These are phyloP conservation scores for Porogramme epimiltina DNA, from an alignment of 1,284 basidiomycete genomes.

Conservation along the genomic window DNA sequence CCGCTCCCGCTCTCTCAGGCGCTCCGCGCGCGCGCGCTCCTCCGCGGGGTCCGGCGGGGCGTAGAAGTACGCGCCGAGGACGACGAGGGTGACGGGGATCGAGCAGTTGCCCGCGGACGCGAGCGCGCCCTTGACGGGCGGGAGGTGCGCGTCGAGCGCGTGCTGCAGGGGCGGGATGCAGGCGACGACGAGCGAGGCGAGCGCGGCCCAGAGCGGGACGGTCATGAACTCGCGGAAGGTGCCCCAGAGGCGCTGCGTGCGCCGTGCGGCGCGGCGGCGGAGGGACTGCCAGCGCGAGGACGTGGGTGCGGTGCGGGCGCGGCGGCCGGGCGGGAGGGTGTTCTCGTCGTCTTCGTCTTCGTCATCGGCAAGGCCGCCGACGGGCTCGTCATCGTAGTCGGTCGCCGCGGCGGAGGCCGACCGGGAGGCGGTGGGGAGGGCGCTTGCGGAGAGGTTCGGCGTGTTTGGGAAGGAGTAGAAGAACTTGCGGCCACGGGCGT, in stretches of 20 bases:
- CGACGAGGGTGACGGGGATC: constrained; percentile 88
- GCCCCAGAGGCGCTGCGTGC: constrained; percentile 35
- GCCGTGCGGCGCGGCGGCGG: constrained; percentile 34
- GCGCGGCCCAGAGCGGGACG: constrained; percentile 80
- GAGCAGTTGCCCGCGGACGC: constrained; percentile 78
- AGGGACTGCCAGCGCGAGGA: constrained; percentile 35
- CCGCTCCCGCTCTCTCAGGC: constrained; percentile 14
- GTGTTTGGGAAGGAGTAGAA: constrained; percentile 73
- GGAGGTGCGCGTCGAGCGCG: constrained; percentile 59
- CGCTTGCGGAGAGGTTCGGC: constrained; percentile 32
- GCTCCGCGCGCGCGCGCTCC: constrained; percentile 12
- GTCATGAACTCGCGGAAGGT: constrained; percentile 84
- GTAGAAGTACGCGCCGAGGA: constrained; percentile 93
- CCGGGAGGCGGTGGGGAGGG: constrained; percentile 7
- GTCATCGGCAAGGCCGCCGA: background rate
- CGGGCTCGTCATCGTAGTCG: constrained; percentile 30
- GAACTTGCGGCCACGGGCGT: constrained; percentile 28
- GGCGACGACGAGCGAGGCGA: constrained; percentile 81
- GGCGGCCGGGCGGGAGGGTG: constrained; percentile 31
- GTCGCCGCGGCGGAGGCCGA: constrained; percentile 24
- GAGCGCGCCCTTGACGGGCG: constrained; percentile 75
- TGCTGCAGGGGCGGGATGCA: constrained; percentile 78
- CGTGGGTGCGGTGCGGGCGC: constrained; percentile 29
- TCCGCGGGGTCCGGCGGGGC: constrained; percentile 31
- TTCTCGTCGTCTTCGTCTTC: constrained; percentile 41